phyloP scores from a whole-genome alignment of 2,329 filamentous ascomycete genomes.

The Drechslerella coelobrocha region DNA sequence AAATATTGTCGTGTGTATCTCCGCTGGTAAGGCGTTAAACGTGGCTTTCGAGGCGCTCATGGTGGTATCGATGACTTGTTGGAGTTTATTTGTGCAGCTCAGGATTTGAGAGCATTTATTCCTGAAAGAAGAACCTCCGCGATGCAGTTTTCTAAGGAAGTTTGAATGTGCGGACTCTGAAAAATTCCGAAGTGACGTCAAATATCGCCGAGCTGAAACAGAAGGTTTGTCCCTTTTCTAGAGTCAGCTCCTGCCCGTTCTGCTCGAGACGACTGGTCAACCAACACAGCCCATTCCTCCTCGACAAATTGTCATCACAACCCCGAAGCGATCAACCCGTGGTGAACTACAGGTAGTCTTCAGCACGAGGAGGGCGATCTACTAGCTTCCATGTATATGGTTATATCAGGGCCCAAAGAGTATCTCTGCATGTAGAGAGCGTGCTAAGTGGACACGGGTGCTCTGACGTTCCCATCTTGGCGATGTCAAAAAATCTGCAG shows the following conservation, averaged over 20 bases:
- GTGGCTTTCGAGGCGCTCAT: slow-evolving; percentile 27
- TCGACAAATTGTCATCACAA: too few species aligned
- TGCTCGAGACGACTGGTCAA: not conserved
- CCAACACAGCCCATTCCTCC: not conserved
- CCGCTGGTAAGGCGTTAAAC: slow-evolving; percentile 27
- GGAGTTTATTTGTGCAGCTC: not conserved
- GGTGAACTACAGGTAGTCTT: too few species aligned
- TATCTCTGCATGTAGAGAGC: too few species aligned
- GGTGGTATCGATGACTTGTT: slow-evolving; percentile 10
- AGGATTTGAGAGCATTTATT: slow-evolving; percentile 10
- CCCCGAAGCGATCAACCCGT: too few species aligned
- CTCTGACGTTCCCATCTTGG: too few species aligned
- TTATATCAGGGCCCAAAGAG: too few species aligned
- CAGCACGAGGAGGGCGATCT: too few species aligned
- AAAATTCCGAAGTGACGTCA: not conserved
- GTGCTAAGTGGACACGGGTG: too few species aligned
- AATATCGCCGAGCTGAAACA: slow-evolving; percentile 4
- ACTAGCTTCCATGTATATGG: too few species aligned
- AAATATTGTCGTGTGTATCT: slow-evolving; percentile 34
- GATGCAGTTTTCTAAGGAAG: not conserved
- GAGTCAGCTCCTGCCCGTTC: not conserved
- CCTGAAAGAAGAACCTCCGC: slow-evolving; percentile 2
- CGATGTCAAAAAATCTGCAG: too few species aligned
- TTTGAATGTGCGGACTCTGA: not conserved
- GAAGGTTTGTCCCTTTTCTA: not conserved